phyloP scores from a whole-genome alignment of 2,329 filamentous ascomycete species.

The Tolypocladium amazonense region DNA sequence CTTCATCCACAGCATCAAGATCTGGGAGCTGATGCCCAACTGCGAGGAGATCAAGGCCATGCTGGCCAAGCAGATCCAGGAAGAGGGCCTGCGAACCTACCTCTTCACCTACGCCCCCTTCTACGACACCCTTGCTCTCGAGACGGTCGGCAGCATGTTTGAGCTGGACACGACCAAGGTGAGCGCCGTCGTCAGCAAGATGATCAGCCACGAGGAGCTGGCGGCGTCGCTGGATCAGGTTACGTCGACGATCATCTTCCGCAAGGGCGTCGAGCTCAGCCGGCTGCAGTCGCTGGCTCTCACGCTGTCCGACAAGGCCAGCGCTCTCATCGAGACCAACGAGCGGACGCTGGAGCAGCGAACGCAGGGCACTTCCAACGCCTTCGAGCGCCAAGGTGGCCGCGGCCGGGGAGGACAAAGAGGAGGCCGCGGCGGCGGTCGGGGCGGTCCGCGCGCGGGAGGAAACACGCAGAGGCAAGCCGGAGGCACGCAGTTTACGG shows the following conservation, averaged over 20 bases:
- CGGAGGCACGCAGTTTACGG: slow-evolving; percentile 70
- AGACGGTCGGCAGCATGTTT: slow-evolving; percentile 86
- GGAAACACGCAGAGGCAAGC: slow-evolving; percentile 55
- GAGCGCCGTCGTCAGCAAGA: slow-evolving; percentile 90
- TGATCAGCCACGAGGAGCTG: slow-evolving; percentile 99
- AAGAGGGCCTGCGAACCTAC: slow-evolving; percentile 95
- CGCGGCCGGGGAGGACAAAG: slow-evolving; percentile 57
- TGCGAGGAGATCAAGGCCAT: slow-evolving; percentile 90
- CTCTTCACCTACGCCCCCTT: slow-evolving; percentile 99
- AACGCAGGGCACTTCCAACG: slow-evolving; percentile 90
- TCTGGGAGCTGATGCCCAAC: slow-evolving; percentile 96
- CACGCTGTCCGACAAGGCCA: slow-evolving; percentile 91
- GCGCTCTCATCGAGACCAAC: slow-evolving; percentile 90
- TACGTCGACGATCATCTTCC: slow-evolving; percentile 95
- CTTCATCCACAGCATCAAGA: slow-evolving; percentile 97
- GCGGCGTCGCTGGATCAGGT: slow-evolving; percentile 95
- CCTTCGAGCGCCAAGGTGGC: slow-evolving; percentile 86
- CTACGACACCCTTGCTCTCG: slow-evolving; percentile 90
- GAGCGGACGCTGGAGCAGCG: slow-evolving; percentile 95
- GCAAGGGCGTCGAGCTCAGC: slow-evolving; percentile 96
- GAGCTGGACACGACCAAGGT: slow-evolving; percentile 88
- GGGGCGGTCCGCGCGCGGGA: slow-evolving; percentile 48
- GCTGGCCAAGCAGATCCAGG: slow-evolving; percentile 96
- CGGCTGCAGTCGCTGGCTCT: slow-evolving; percentile 91
- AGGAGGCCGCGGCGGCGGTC: slow-evolving; percentile 51